Conservation (phyloP, 768 basidiomycete species). For the Tricholomella constricta region DNA sequence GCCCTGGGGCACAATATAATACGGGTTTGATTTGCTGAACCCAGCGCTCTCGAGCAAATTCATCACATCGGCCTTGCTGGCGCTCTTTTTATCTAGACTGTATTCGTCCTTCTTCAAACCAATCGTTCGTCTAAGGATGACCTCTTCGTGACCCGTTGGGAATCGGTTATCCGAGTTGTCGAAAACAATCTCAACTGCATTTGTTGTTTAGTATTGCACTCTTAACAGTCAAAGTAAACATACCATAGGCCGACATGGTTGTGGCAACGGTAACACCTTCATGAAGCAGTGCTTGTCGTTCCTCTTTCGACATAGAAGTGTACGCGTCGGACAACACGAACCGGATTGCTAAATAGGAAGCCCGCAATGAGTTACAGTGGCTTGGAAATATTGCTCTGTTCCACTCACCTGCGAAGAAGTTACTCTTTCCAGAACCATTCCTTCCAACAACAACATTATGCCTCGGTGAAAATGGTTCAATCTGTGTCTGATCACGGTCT, state of each 20-base stretch:
- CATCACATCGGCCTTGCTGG: constrained; percentile 97
- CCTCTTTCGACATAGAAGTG: constrained; percentile 92
- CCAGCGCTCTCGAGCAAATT: constrained; percentile 95
- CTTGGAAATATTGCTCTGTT: neutral
- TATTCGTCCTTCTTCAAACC: constrained; percentile 99
- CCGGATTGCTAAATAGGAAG: constrained; percentile 71
- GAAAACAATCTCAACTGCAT: constrained; percentile 86
- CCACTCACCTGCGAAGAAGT: constrained; percentile 89
- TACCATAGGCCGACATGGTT: constrained; percentile 90
- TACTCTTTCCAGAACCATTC: constrained; percentile 98
- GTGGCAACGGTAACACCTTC: constrained; percentile 88
- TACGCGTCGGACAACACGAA: constrained; percentile 98
- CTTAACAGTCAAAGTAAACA: constrained; percentile 19
- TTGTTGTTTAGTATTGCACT: neutral
- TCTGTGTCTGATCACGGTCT: constrained; percentile 89
- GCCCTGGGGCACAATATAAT: constrained; percentile 99
- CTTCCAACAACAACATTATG: constrained; percentile 98
- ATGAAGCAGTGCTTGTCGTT: constrained; percentile 89
- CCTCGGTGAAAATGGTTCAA: constrained; percentile 91
- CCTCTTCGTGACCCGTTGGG: constrained; percentile 86
- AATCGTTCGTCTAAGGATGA: constrained; percentile 90
- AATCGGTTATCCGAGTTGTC: constrained; percentile 95
- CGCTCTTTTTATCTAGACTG: constrained; percentile 92
- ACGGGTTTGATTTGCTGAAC: constrained; percentile 97
- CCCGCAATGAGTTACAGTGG: neutral